Conservation (phyloP, 1,284 basidiomycete species). For the Cystobasidium sp. region DNA sequence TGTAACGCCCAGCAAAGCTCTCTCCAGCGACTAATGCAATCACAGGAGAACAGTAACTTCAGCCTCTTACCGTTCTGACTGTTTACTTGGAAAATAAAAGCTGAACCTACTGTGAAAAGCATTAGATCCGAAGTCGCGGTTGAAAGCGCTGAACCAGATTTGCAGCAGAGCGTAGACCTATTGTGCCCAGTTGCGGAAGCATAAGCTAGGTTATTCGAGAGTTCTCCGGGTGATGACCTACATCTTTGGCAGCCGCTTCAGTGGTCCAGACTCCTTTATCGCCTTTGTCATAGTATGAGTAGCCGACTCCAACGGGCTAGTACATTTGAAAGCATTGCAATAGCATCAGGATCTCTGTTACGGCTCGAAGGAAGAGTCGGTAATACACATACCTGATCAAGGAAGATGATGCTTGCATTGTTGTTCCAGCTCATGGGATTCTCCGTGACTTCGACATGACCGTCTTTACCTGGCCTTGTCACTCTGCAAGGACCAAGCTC, state of each 20-base stretch:
- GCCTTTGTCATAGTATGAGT: slow-evolving; percentile 56
- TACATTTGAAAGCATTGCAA: not conserved
- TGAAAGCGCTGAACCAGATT: slow-evolving; percentile 57
- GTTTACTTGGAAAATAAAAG: too few species aligned
- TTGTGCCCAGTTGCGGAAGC: too few species aligned
- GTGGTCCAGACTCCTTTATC: slow-evolving; percentile 54
- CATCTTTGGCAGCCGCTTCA: slow-evolving; percentile 55
- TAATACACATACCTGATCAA: slow-evolving; percentile 47
- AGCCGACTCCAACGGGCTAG: slow-evolving; percentile 57
- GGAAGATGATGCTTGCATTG: slow-evolving; percentile 53
- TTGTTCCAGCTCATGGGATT: slow-evolving; percentile 57
- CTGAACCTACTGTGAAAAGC: slow-evolving; percentile 29
- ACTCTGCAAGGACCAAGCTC: slow-evolving; percentile 59
- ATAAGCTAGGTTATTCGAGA: not conserved
- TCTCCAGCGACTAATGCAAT: slow-evolving; percentile 15
- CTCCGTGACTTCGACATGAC: slow-evolving; percentile 28
- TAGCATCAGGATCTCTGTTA: not conserved
- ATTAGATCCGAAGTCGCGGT: slow-evolving; percentile 50
- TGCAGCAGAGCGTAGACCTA: slow-evolving; percentile 55
- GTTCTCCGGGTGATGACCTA: slow-evolving; percentile 45
- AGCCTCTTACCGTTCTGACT: too few species aligned
- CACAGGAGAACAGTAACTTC: too few species aligned
- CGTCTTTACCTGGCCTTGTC: slow-evolving; percentile 18
- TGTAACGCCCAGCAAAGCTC: slow-evolving; percentile 51
- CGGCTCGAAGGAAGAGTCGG: not conserved